phyloP scores from a whole-genome alignment of 2,329 filamentous ascomycete genomes.

The Penicillium sp. region DNA sequence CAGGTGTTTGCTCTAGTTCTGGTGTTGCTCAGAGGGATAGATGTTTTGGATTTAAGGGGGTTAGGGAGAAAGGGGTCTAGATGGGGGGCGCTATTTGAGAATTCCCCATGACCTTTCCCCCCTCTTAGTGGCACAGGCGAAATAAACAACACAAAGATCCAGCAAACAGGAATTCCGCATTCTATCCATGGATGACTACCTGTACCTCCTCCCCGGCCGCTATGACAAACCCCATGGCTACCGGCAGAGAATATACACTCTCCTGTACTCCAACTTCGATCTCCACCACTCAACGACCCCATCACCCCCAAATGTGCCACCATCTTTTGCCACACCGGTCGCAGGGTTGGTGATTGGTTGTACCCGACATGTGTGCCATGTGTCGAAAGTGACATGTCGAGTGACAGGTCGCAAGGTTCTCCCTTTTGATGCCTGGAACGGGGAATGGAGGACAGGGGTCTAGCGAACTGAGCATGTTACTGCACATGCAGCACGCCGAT shows the following conservation, averaged over 20 bases:
- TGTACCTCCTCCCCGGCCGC: neutral
- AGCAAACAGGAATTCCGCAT: neutral
- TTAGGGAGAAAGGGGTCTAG: neutral
- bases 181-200: neutral
- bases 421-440: slow-evolving; percentile 4
- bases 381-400: slow-evolving; percentile 22
- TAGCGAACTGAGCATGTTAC: slow-evolving; percentile 10
- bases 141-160: neutral
- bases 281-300: neutral
- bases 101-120: neutral
- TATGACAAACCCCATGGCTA: neutral
- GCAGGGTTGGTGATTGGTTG: slow-evolving; percentile 2
- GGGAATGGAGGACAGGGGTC: neutral
- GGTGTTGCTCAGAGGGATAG: too few species aligned
- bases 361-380: slow-evolving; percentile 17
- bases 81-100: neutral
- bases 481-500: slow-evolving; percentile 14
- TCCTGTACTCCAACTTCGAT: neutral
- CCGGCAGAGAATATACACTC: neutral
- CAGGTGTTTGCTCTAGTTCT: neutral
- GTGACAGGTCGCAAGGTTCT: slow-evolving; percentile 5
- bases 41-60: neutral
- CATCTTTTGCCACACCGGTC: neutral
- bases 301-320: neutral
- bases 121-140: neutral